Evolutionary conservation across 495 filamentous ascomycete species (phyloP).

Genomic region (Penicillium riverlandense): DNA sequence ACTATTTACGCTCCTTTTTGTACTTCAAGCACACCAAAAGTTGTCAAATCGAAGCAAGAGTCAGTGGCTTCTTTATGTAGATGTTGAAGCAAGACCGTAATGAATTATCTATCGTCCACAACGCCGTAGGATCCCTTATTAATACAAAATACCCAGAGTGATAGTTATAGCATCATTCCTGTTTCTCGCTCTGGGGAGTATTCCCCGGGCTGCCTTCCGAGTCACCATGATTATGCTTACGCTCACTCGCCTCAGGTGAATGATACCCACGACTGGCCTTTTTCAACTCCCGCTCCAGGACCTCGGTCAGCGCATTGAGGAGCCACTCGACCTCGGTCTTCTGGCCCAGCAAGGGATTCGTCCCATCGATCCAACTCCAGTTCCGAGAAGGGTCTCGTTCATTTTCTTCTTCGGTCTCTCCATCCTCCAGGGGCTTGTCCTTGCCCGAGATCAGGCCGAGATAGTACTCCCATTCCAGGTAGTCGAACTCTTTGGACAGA

Average conservation of each 20-base stretch:
- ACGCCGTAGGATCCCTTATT: no score
- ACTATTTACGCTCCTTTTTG: no score
- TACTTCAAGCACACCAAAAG: no score
- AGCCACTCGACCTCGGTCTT: conserved; percentile 78
- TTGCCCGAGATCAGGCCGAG: conserved; percentile 63
- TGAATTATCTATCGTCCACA: no score
- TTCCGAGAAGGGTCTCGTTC: conserved; percentile 6
- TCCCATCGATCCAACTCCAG: conserved; percentile 74
- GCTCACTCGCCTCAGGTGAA: not conserved
- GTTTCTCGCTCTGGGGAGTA: no score
- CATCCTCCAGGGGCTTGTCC: conserved; percentile 37
- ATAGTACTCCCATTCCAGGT: conserved; percentile 77
- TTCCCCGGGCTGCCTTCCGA: no score
- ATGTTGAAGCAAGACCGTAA: no score
- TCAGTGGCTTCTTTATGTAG: no score
- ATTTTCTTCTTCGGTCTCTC: conserved; percentile 6
- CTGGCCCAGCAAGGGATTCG: conserved; percentile 65
- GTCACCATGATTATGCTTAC: no score
- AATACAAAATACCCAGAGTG: no score
- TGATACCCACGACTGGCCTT: conserved; percentile 16
- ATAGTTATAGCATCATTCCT: no score
- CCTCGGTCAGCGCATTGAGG: conserved; percentile 52
- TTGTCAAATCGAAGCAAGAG: no score
- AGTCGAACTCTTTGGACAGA: conserved; percentile 63
- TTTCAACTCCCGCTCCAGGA: conserved; percentile 47